Percentiles rank a stretch among this genome's conserved stretches.
Evolutionary conservation across 2,329 filamentous ascomycete species (phyloP).

Genomic region (Blastomyces parvus): DNA sequence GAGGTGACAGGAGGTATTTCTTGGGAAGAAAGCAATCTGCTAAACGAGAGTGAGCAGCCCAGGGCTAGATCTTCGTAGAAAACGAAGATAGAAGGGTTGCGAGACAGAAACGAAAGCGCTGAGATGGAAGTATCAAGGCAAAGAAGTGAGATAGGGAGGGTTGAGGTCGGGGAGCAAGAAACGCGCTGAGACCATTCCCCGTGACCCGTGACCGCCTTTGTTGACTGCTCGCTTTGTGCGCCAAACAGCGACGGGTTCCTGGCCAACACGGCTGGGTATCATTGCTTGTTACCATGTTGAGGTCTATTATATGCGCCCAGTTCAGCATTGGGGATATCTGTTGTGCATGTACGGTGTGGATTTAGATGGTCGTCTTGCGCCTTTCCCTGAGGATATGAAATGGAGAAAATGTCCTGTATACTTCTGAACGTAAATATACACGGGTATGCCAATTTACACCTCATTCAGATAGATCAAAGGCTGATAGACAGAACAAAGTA

Average conservation of each 20-base stretch:
- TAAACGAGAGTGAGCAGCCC: not conserved
- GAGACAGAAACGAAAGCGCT: not conserved
- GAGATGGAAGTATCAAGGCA: not conserved
- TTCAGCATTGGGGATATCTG: too few relatives aligned
- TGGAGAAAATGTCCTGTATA: not conserved
- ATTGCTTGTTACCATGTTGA: not conserved
- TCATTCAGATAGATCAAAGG: not conserved
- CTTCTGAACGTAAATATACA: not conserved
- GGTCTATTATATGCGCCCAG: not conserved
- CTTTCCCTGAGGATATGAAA: not conserved
- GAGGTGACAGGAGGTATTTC: not conserved
- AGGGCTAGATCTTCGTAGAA: not conserved
- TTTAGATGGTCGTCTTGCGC: not conserved
- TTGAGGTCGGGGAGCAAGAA: not conserved
- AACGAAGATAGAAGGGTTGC: not conserved
- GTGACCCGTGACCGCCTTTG: not conserved
- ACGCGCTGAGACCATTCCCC: not conserved
- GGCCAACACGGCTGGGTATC: not conserved
- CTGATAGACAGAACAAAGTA: not conserved
- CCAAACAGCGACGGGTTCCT: not conserved
- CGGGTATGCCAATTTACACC: not conserved
- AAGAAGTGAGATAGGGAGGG: not conserved
- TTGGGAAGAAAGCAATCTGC: not conserved
- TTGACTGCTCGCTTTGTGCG: not conserved
- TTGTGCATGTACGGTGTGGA: not conserved